Evolutionary conservation across 257 asterid species (phyloP), one percentile per base, ranked within the genome.

Genomic region (Gentiana dahurica): DNA sequence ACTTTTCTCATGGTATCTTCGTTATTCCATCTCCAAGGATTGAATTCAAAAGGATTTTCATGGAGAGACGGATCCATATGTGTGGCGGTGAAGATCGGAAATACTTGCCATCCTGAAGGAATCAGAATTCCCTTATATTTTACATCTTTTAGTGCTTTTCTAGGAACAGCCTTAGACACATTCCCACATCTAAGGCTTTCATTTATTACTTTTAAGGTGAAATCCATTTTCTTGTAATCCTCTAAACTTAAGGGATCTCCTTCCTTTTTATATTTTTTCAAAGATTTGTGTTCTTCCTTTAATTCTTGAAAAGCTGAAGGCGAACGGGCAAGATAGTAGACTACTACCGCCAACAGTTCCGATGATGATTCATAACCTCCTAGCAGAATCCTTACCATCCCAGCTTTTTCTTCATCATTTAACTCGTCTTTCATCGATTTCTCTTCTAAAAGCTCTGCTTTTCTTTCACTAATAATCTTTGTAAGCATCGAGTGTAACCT

Each of bases 341-440:
- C 76, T 9, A 79, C 63, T 12, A 84, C 80, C 66, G 94, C 65
- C 66, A 84, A 37, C n/a, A 84, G 89, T 7, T 89, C 89, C 1
- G 94, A 79, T 36, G 94, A 79, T 49, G 89, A 81, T 60, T 84
- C 94, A 63, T 81, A 84, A 49, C 89, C 94, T 53, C 89, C 94
- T 0, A 84, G 59, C 58, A 81, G 53, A 54, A 81, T 75, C 62
- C 81, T 89, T 62, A 84, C 52, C 66, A 84, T 13, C 67, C 79
- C 73, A 51, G 75, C 85, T 79, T 68, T 84, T 68, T 84, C 85
- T 15, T 68, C 87, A 59, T 81, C 78, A 61, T 62, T 75, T 12
- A 84, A 67, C 15, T 57, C 1, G 1, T 2, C 74, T 43, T 84
- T 75, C 45, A 10, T 36, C 46, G 75, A 12, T 4, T 79, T 36